phyloP scores from a whole-genome alignment of 2,329 filamentous ascomycete species.

The Parascedosporium putredinis region DNA sequence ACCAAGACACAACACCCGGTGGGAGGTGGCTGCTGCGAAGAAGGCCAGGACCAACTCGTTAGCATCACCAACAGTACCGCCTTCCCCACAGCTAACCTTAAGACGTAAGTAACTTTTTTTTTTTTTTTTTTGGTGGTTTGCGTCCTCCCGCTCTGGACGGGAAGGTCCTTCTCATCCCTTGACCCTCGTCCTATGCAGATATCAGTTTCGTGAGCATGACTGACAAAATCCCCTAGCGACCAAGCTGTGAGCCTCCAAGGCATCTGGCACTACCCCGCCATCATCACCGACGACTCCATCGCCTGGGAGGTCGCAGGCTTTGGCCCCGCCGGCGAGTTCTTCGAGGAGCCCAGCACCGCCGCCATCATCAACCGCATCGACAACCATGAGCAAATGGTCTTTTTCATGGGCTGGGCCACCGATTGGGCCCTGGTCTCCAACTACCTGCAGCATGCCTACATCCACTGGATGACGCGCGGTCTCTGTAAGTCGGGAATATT shows the following conservation, averaged over 20 bases:
- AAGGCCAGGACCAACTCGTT: slow-evolving; percentile 38
- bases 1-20: background rate
- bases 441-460: slow-evolving; percentile 51
- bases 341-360: slow-evolving; percentile 30
- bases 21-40: slow-evolving; percentile 32
- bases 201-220: no score
- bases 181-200: no score
- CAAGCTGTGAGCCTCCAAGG: slow-evolving; percentile 37
- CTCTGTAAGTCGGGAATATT: slow-evolving; percentile 29
- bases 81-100: slow-evolving; percentile 44
- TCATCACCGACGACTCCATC: slow-evolving; percentile 39
- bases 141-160: no score
- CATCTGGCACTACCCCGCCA: slow-evolving; percentile 49
- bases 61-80: slow-evolving; percentile 40
- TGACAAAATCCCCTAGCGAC: slow-evolving; percentile 17
- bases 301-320: slow-evolving; percentile 45
- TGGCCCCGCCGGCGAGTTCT: slow-evolving; percentile 28
- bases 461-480: slow-evolving; percentile 51
- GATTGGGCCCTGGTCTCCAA: slow-evolving; percentile 39
- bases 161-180: no score
- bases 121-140: no score
- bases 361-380: slow-evolving; percentile 50
- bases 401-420: slow-evolving; percentile 41
- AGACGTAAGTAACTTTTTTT: slow-evolving; percentile 20
- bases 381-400: slow-evolving; percentile 48